phyloP scores from a whole-genome alignment of 169 alveolate species.

The Cryptosporidium andersoni region DNA sequence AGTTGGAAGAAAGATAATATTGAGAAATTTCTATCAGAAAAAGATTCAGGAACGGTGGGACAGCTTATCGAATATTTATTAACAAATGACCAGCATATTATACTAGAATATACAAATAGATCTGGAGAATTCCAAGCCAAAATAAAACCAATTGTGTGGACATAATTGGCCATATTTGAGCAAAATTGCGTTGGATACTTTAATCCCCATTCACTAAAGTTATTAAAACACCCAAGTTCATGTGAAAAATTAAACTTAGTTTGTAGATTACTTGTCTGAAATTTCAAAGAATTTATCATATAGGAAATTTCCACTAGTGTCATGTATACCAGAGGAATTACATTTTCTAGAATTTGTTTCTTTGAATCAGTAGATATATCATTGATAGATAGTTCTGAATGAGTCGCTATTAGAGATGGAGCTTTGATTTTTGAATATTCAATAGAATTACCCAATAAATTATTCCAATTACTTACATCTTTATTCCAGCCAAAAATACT shows the following conservation, averaged over 20 bases:
- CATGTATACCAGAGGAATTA: conserved; percentile 10
- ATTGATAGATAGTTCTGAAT: not conserved
- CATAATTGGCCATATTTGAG: conserved; percentile 20
- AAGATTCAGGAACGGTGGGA: not conserved
- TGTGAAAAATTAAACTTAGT: not conserved
- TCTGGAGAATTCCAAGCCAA: conserved; percentile 68
- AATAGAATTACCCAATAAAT: not conserved
- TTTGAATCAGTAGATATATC: conserved; percentile 16
- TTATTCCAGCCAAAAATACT: conserved; percentile 27
- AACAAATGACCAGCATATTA: conserved; percentile 40
- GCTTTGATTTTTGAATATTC: not conserved
- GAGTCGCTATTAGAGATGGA: conserved; percentile 10
- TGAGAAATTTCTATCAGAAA: conserved; percentile 14
- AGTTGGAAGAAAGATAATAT: conserved; percentile 48
- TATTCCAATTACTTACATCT: not conserved
- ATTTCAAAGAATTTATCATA: conserved; percentile 1
- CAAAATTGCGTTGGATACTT: not conserved
- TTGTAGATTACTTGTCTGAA: not conserved
- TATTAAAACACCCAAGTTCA: too few species aligned
- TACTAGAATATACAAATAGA: conserved; percentile 60
- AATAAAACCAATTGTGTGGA: conserved; percentile 26
- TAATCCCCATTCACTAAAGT: too few species aligned
- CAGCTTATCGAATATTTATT: conserved; percentile 16
- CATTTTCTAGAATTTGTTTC: conserved; percentile 5
- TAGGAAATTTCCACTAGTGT: conserved; percentile 21